Evolutionary conservation across 1,284 basidiomycete species (phyloP), one percentile per base, ranked within the genome.

Genomic region (Pulveroboletus ridleyi): DNA sequence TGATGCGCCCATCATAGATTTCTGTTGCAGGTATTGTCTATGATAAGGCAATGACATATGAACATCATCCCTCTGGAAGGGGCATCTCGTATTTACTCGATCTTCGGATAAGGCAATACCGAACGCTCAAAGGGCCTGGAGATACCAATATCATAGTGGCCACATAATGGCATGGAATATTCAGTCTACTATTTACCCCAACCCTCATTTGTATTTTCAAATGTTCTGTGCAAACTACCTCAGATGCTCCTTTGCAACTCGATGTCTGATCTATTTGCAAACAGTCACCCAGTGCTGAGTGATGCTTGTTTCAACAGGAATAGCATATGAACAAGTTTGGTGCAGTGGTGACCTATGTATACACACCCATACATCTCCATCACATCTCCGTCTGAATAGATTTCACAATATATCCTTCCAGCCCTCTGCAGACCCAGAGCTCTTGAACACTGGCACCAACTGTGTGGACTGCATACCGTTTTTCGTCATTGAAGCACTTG

Each of bases 371-470:
- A 60, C 18, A 42, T 23, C 11, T 60, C 41, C 15, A 22, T 72
- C 62, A 72, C 59, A 59, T 56, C 59, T 76, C 72, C 25, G 72
- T 70, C 68, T 81, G 80, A 60, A 92, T 89, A 68, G 89, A 88
- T 77, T 92, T 92, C 68, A 92, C 76, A 61, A 94, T 89, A 73
- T 86, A 94, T 7, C 92, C 91, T 71, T 94, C 92, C 66, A 94
- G 77, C 13, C 92, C 92, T 18, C 90, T 92, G 71, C 90, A 93
- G 15, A 91, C 80, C 92, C 92, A 94, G 46, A 98, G 82, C 78
- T 98, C 96, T 81, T 98, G 96, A 59, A 98, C 96, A 74, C 95
- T 96, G 54, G 87, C 81, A 15, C 96, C 96, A 2, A 98, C 90
- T 5, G 90, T 86, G 52, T 90, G 87, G 15, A 95, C 85, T 17